These are phyloP conservation scores for Diutina mesorugosa DNA, from an alignment of 1,139 yeast species.

Conservation along the genomic window DNA sequence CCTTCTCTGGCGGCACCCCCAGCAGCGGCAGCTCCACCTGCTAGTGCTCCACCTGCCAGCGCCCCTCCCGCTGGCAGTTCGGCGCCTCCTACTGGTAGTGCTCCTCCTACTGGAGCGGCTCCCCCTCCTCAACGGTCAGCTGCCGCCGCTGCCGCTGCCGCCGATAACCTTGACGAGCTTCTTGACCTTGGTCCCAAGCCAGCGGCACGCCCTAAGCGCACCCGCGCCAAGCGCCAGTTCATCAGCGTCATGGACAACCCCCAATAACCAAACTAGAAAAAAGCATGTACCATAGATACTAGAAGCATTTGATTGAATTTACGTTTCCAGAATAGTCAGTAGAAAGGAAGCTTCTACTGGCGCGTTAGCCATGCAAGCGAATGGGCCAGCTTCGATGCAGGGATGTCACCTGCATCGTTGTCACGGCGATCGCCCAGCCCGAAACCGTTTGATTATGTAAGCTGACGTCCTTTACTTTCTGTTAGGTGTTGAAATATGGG, in stretches of 20 bases:
- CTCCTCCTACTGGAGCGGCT: background rate
- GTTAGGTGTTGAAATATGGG: background rate
- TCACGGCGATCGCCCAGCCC: background rate
- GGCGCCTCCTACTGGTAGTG: background rate
- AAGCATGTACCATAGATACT: background rate
- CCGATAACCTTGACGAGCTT: background rate
- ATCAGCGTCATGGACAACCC: background rate
- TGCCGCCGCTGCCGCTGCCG: slow-evolving; percentile 1
- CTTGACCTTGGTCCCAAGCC: slow-evolving; percentile 1
- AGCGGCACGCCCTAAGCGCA: background rate
- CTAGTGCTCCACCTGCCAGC: background rate
- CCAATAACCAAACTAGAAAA: no score
- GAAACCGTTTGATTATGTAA: background rate
- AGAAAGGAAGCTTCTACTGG: no score
- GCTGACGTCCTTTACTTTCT: background rate
- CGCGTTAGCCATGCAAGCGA: background rate
- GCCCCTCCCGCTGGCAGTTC: background rate
- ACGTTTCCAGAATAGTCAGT: no score
- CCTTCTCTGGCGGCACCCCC: background rate
- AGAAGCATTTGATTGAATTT: no score
- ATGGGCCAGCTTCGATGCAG: background rate
- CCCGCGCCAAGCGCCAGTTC: background rate
- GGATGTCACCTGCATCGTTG: background rate
- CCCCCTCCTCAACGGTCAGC: background rate
- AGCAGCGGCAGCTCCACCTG: background rate